phyloP scores from a whole-genome alignment of 345 rosid species.

The Linum tenue region DNA sequence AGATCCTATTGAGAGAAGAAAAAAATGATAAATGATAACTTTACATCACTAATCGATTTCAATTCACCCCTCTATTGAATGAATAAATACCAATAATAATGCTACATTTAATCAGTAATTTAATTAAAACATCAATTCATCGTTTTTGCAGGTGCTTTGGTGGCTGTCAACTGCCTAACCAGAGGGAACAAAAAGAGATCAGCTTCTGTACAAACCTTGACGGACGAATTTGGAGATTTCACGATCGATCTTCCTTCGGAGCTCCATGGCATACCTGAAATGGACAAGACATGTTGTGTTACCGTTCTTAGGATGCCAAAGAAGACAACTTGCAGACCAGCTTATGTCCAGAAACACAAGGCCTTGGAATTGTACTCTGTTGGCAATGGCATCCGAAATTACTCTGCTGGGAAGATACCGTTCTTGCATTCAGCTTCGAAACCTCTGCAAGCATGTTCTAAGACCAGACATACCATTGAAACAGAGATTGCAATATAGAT shows the following conservation, averaged over 20 bases:
- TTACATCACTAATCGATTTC: not conserved
- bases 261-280: conserved; percentile 32
- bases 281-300: conserved; percentile 32
- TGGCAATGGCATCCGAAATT: conserved; percentile 35
- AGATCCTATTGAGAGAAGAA: too few species aligned
- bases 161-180: conserved; percentile 26
- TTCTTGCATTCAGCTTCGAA: conserved; percentile 25
- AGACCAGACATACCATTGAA: not conserved
- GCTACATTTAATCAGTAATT: not conserved
- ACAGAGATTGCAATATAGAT: conserved; percentile 13
- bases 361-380: conserved; percentile 24
- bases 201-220: conserved; percentile 13
- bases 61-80: not conserved
- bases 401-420: conserved; percentile 24
- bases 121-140: too few species aligned
- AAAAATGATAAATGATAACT: too few species aligned
- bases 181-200: conserved; percentile 9
- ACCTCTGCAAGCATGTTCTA: conserved; percentile 28
- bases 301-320: conserved; percentile 22
- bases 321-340: conserved; percentile 26
- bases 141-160: conserved; percentile 31
- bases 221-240: conserved; percentile 49
- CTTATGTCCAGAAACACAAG: conserved; percentile 21
- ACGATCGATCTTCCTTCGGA: conserved; percentile 45
- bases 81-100: too few species aligned